Conservation (phyloP, 108 stramenopile genomes). For the Cyclostephanos tholiformis region DNA sequence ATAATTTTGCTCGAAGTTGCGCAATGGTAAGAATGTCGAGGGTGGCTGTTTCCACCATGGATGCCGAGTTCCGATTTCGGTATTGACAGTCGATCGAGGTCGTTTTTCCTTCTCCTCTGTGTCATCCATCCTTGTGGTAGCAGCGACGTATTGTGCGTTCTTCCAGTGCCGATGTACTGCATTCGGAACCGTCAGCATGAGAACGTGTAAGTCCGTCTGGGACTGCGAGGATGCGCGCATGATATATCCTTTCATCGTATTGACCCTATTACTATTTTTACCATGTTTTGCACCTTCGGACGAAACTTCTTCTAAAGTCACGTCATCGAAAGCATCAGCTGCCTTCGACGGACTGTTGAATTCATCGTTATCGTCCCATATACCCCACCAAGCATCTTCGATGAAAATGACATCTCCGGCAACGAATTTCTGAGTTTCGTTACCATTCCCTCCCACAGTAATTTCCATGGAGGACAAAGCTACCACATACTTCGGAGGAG, state of each 20-base stretch:
- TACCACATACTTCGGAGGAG: slow-evolving; percentile 40
- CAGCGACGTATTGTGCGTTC: slow-evolving; percentile 14
- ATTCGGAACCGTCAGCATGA: slow-evolving; percentile 41
- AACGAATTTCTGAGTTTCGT: slow-evolving; percentile 46
- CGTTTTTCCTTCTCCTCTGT: slow-evolving; percentile 12
- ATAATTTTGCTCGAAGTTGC: neutral
- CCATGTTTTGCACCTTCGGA: neutral
- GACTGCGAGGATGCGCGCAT: slow-evolving; percentile 37
- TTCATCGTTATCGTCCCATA: slow-evolving; percentile 21
- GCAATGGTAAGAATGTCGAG: neutral
- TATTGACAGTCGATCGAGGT: slow-evolving; percentile 19
- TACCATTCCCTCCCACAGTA: slow-evolving; percentile 47
- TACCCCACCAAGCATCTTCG: slow-evolving; percentile 49
- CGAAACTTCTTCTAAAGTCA: neutral
- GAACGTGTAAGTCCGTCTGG: slow-evolving; percentile 30
- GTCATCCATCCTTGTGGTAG: neutral
- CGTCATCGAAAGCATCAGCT: neutral
- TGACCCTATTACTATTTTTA: neutral
- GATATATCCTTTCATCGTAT: slow-evolving; percentile 32
- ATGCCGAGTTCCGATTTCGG: slow-evolving; percentile 3
- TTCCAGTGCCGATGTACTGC: slow-evolving; percentile 48
- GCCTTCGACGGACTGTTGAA: neutral
- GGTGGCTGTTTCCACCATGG: slow-evolving; percentile 36
- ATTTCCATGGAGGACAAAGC: slow-evolving; percentile 45
- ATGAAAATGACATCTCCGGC: slow-evolving; percentile 47